Conservation (phyloP, 192 early-diverging fungal genomes). For the Entophlyctis helioformis region DNA sequence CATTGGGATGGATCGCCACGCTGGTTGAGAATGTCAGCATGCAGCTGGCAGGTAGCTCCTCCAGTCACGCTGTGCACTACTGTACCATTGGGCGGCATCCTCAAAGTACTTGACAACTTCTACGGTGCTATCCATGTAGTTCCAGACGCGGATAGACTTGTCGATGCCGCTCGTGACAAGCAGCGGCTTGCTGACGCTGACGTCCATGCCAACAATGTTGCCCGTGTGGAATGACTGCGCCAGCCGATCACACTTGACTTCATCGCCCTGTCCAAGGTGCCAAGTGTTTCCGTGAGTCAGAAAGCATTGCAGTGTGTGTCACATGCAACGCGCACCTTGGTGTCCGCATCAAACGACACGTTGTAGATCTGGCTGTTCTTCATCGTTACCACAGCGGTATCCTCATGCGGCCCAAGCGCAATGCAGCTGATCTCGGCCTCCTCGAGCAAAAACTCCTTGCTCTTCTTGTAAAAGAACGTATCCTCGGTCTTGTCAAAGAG, state of each 20-base stretch:
- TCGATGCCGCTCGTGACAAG: conserved; percentile 44
- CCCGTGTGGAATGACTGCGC: conserved; percentile 38
- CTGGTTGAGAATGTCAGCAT: too few relatives aligned
- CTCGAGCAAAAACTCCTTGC: conserved; percentile 25
- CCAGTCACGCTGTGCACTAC: too few relatives aligned
- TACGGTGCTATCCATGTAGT: conserved; percentile 43
- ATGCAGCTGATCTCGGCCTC: conserved; percentile 15
- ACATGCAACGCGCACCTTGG: conserved; percentile 22
- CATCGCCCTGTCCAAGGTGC: conserved; percentile 18
- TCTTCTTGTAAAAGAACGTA: conserved; percentile 21
- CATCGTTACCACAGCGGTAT: conserved; percentile 19
- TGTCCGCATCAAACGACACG: conserved; percentile 20
- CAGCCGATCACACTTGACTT: conserved; percentile 31
- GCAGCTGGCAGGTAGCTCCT: too few relatives aligned
- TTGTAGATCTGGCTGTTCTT: conserved; percentile 23
- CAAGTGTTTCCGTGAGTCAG: too few relatives aligned
- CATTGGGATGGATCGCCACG: conserved; percentile 43
- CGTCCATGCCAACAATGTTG: conserved; percentile 36
- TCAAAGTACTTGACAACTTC: conserved; percentile 39
- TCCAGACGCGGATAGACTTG: conserved; percentile 46
- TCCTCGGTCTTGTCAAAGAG: conserved; percentile 37
- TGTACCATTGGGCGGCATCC: conserved; percentile 27
- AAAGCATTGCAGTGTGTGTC: too few relatives aligned
- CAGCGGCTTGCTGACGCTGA: conserved; percentile 38
- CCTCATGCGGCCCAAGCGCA: conserved; percentile 18